These are phyloP conservation scores for Lepidium didymum DNA, from an alignment of 345 rosid species.

Conservation along the genomic window DNA sequence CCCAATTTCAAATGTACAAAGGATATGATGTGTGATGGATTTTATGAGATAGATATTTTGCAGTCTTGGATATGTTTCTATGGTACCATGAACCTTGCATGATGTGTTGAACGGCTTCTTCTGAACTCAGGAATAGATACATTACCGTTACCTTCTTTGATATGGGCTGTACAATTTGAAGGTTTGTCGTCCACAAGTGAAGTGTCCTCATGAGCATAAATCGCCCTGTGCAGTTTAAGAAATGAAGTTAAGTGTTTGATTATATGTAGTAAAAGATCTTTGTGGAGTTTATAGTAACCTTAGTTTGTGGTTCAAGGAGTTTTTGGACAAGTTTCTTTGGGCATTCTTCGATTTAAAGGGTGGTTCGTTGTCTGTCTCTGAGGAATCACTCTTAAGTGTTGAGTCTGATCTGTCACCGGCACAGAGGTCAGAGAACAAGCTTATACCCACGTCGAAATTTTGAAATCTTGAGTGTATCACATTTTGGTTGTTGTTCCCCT, in stretches of 20 bases:
- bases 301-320: conserved; percentile 48
- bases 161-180: conserved; percentile 21
- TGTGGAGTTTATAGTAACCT: conserved; percentile 37
- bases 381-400: conserved; percentile 50
- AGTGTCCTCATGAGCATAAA: conserved; percentile 37
- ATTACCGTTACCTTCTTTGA: conserved; percentile 39
- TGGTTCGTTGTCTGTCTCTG: conserved; percentile 67
- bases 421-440: conserved; percentile 44
- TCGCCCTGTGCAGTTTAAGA: conserved; percentile 35
- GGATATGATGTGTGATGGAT: not conserved
- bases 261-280: not conserved
- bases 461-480: conserved; percentile 36
- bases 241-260: not conserved
- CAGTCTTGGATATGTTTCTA: conserved; percentile 19
- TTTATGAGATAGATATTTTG: not conserved
- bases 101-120: conserved; percentile 71
- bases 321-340: conserved; percentile 43
- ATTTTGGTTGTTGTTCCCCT: conserved; percentile 21
- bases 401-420: conserved; percentile 49
- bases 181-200: conserved; percentile 38
- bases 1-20: conserved; percentile 10
- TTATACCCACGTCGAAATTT: conserved; percentile 39
- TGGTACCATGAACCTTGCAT: conserved; percentile 50
- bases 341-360: conserved; percentile 45
- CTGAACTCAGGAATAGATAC: conserved; percentile 47